A percentile compares a stretch with the other conserved stretches of the same genome.
Evolutionary conservation across 257 asterid genomes (phyloP).

Genomic region (Vinca minor): DNA sequence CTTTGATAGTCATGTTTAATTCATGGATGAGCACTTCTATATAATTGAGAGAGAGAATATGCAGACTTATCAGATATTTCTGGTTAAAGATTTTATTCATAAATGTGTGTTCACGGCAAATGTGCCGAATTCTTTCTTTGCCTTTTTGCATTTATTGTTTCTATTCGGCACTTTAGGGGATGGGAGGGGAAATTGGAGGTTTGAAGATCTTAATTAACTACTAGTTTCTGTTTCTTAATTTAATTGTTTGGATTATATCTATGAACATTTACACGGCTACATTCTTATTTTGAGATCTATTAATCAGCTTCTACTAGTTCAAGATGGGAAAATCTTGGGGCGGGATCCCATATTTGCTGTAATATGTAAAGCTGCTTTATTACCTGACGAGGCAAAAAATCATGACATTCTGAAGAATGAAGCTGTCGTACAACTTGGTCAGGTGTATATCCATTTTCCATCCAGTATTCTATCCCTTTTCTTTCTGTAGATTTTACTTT

Average conservation of each 20-base stretch:
- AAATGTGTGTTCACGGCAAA: not conserved
- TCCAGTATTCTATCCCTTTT: not conserved
- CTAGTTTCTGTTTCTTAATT: not conserved
- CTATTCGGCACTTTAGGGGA: not conserved
- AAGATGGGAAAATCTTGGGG: constrained; percentile 96
- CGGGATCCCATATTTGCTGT: constrained; percentile 70
- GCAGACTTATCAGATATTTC: not conserved
- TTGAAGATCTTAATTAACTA: not conserved
- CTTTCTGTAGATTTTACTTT: not conserved
- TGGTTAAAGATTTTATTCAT: not conserved
- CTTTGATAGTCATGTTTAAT: not conserved
- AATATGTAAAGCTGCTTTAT: constrained; percentile 78
- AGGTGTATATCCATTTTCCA: constrained; percentile 41
- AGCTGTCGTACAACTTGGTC: constrained; percentile 68
- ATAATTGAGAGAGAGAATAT: not conserved
- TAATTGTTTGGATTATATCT: not conserved
- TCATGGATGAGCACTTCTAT: not conserved
- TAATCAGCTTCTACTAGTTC: constrained; percentile 85
- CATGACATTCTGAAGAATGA: constrained; percentile 69
- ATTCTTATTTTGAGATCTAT: constrained; percentile 34
- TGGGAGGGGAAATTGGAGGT: not conserved
- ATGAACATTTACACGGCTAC: constrained; percentile 18
- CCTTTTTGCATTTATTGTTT: not conserved
- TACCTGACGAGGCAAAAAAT: constrained; percentile 64
- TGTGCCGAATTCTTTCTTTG: not conserved